These are phyloP conservation scores for Coemansia asiatica DNA, from an alignment of 192 early-diverging fungal species.

Conservation along the genomic window DNA sequence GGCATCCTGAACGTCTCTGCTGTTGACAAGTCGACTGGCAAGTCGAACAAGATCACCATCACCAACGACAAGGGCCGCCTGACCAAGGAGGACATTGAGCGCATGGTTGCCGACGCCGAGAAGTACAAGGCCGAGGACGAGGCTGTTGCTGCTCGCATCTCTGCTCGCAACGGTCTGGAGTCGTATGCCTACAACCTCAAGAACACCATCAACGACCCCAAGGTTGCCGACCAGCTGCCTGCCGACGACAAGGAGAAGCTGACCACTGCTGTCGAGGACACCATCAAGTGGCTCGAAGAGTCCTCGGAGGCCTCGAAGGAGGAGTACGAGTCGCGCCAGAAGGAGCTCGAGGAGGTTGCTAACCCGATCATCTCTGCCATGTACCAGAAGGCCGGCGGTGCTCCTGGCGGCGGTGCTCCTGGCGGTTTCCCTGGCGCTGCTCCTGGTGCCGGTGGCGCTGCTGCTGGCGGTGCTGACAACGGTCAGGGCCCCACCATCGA, in stretches of 20 bases:
- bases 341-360: constrained; percentile 89
- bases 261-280: constrained; percentile 77
- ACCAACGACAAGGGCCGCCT: constrained; percentile 99
- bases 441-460: constrained; percentile 11
- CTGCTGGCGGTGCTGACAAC: constrained; percentile 46
- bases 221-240: constrained; percentile 77
- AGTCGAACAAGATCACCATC: constrained; percentile 97
- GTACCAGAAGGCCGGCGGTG: constrained; percentile 79
- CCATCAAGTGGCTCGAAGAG: constrained; percentile 93
- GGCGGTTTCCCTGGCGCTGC: constrained; percentile 76
- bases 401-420: constrained; percentile 66
- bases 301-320: constrained; percentile 96
- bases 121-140: constrained; percentile 98
- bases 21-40: constrained; percentile 91
- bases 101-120: constrained; percentile 92
- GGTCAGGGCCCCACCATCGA: constrained; percentile 63
- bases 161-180: constrained; percentile 94
- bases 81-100: constrained; percentile 98
- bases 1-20: constrained; percentile 96
- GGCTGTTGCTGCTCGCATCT: constrained; percentile 83
- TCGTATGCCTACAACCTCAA: constrained; percentile 97
- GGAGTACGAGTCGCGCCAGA: constrained; percentile 93
- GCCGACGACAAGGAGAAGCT: constrained; percentile 90
- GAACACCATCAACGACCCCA: constrained; percentile 84
- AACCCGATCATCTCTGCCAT: constrained; percentile 98